Evolutionary conservation across 208 protist genomes (phyloP), one percentile per base, ranked within the genome.

Genomic region (Wallacemonas rigidus): DNA sequence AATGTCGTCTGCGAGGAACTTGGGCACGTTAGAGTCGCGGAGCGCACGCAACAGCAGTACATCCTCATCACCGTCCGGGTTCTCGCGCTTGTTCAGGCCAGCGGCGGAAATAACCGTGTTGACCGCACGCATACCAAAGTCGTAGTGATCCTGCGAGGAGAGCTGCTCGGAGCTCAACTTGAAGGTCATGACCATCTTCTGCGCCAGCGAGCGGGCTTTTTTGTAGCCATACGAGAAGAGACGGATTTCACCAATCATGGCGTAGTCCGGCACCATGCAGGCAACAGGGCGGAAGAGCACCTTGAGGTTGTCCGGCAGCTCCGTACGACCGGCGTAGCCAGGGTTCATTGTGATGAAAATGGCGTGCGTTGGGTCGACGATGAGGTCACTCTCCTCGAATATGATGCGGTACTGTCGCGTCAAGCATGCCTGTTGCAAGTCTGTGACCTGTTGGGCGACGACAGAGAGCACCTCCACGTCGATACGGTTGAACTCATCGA

Each of bases 401-500:
- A 95, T 56, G 72, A 96, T 96, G 77, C 90, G 93, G 75, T 92
- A 98, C 80, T 97, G 92, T 79, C 96, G 95, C 14, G 93, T 94
- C 51, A 85, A 62, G 61, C 89, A 94, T 17, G 97, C 98, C 75
- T 98, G 91, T 77, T 99, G 97, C 69, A 99, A 89, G 70, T 96
- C 97, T 26, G 93, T 95, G 47, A 99, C 92, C 81, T 99, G 97
- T 82, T 98, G 94, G 44, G 98, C 97, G 62, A 99, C 93, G 14
- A 99, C 98, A 40, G 97, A 99, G 38, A 98, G 88, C 77, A 98
- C 97, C 83, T 98, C 97, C 26, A 99, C 93, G 75, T 99, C 97
- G 85, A 99, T 99, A 75, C 98, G 93, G 83, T 99, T 99, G 89
- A 99, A 99, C 88, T 99, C 98, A 86, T 99, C 98, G 80, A 99